Conservation (phyloP, 495 filamentous ascomycete genomes). For the Hyaloscypha variabilis region DNA sequence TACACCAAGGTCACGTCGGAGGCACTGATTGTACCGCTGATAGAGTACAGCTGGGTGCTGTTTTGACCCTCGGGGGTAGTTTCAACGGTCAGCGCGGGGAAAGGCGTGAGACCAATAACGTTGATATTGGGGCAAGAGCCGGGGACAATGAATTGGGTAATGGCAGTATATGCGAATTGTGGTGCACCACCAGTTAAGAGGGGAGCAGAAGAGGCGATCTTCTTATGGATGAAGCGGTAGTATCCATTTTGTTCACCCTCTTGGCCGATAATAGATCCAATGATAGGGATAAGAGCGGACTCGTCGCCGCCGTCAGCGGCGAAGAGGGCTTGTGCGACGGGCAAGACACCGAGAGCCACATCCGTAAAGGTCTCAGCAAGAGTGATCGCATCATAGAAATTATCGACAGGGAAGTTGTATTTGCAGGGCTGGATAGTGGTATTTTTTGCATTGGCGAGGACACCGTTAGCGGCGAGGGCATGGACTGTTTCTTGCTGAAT, state of each 20-base stretch:
- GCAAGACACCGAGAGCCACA: conserved; percentile 64
- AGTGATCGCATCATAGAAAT: conserved; percentile 55
- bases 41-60: conserved; percentile 40
- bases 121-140: conserved; percentile 57
- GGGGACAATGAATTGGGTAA: conserved; percentile 60
- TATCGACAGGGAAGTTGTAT: conserved; percentile 61
- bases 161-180: conserved; percentile 61
- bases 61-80: conserved; percentile 35
- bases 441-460: conserved; percentile 49
- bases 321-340: conserved; percentile 57
- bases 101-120: conserved; percentile 51
- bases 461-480: conserved; percentile 56
- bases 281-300: conserved; percentile 45
- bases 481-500: conserved; percentile 69
- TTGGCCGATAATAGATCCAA: conserved; percentile 61
- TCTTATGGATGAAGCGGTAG: conserved; percentile 59
- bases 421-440: conserved; percentile 58
- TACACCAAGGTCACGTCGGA: conserved; percentile 48
- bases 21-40: conserved; percentile 29
- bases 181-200: conserved; percentile 62
- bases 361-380: conserved; percentile 66
- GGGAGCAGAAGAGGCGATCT: conserved; percentile 59
- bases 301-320: conserved; percentile 53
- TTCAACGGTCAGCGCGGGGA: conserved; percentile 50
- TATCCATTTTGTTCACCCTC: conserved; percentile 71